A percentile compares a stretch with the other conserved stretches of the same genome.
Conservation (phyloP, 2,329 filamentous ascomycete species). For the Alternaria sp. region DNA sequence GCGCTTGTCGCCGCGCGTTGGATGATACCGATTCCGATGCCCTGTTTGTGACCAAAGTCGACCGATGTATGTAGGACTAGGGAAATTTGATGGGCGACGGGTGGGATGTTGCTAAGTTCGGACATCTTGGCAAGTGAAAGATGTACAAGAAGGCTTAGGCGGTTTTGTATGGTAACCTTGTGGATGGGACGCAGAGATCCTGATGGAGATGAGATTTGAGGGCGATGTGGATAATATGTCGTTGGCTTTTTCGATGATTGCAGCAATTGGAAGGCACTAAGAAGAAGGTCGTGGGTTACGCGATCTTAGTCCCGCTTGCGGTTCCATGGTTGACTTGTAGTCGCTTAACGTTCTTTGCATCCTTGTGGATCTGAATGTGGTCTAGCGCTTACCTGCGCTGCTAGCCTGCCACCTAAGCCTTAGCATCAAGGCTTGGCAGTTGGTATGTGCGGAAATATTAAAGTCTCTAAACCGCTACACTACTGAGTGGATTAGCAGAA, state of each 20-base stretch:
- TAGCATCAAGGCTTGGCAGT: too few relatives aligned
- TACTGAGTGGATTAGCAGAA: too few relatives aligned
- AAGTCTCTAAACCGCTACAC: too few relatives aligned
- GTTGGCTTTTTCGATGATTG: neutral
- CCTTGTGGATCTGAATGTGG: too few relatives aligned
- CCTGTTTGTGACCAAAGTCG: slow-evolving; percentile 13
- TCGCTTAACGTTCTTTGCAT: too few relatives aligned
- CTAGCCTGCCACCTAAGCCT: too few relatives aligned
- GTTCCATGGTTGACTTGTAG: neutral
- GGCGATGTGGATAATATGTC: neutral
- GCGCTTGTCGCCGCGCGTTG: slow-evolving; percentile 18
- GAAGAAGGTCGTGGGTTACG: neutral
- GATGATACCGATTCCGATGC: slow-evolving; percentile 24
- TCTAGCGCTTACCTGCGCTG: too few relatives aligned
- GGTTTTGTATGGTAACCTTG: neutral
- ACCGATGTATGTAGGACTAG: slow-evolving; percentile 21
- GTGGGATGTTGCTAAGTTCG: neutral
- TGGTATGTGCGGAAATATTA: too few relatives aligned
- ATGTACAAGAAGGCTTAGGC: neutral
- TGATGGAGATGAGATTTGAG: too few relatives aligned
- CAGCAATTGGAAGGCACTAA: neutral
- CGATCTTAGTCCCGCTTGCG: slow-evolving; percentile 2
- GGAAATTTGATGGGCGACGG: slow-evolving; percentile 5
- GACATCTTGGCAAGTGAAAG: slow-evolving; percentile 1
- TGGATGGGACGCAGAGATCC: too few relatives aligned